phyloP scores from a whole-genome alignment of 441 rosid species.

The Theobroma grandiflorum region DNA sequence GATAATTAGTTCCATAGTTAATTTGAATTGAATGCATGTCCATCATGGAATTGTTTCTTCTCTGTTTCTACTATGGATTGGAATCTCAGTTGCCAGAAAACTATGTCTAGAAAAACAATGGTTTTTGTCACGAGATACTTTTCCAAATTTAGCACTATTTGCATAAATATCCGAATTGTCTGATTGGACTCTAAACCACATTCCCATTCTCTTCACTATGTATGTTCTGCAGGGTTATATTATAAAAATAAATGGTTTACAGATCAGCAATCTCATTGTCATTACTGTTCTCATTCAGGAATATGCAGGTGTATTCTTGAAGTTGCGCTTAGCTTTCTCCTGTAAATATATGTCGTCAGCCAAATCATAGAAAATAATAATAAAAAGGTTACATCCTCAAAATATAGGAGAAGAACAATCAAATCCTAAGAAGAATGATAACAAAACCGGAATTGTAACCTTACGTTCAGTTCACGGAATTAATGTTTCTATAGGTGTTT shows the following conservation, averaged over 20 bases:
- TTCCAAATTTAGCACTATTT: slow-evolving; percentile 52
- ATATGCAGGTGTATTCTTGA: neutral
- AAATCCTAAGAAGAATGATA: neutral
- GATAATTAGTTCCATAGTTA: neutral
- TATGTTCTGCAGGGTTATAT: neutral
- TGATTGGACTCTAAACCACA: slow-evolving; percentile 42
- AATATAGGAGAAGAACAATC: neutral
- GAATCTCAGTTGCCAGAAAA: slow-evolving; percentile 46
- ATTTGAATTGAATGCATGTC: neutral
- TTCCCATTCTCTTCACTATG: neutral
- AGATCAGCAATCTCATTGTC: slow-evolving; percentile 27
- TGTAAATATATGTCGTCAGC: neutral
- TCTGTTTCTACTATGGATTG: slow-evolving; percentile 24
- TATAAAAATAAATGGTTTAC: slow-evolving; percentile 18
- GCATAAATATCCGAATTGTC: slow-evolving; percentile 34
- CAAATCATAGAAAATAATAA: no score
- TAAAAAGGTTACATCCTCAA: no score
- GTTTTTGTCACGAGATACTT: slow-evolving; percentile 49
- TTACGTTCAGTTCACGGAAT: neutral
- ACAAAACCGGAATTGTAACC: neutral
- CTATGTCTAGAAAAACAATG: slow-evolving; percentile 31
- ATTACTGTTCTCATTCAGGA: neutral
- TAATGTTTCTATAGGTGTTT: neutral
- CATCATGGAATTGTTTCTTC: neutral
- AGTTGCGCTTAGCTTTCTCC: neutral